Percentiles rank a stretch among this genome's conserved stretches.
Conservation (phyloP, 1,284 basidiomycete genomes). For the Sporisorium scitamineum region DNA sequence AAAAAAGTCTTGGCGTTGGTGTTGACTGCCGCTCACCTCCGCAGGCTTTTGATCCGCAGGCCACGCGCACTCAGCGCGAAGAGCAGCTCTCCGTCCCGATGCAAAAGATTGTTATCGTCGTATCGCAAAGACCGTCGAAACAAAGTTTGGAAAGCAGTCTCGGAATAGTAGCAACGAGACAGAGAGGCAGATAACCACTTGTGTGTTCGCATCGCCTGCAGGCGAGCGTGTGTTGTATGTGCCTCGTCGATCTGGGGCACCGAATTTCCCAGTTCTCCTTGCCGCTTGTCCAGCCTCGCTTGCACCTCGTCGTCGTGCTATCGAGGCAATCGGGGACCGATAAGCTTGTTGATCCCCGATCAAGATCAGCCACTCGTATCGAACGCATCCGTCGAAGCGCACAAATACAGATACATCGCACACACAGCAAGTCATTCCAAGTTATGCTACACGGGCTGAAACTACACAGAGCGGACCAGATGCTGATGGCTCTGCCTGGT, state of each 20-base stretch:
- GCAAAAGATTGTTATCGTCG: neutral
- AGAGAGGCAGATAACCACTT: neutral
- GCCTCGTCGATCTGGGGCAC: neutral
- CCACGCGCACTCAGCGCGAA: too few relatives aligned
- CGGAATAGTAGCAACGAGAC: neutral
- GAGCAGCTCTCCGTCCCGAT: too few relatives aligned
- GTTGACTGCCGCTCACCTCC: neutral
- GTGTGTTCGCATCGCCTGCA: neutral
- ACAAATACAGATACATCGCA: neutral
- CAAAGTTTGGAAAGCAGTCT: neutral
- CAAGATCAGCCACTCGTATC: neutral
- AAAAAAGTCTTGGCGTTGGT: neutral
- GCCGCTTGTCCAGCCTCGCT: neutral
- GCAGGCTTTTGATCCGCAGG: neutral
- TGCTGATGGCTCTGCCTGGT: neutral
- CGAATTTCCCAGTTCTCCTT: neutral
- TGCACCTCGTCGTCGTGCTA: neutral
- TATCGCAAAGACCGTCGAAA: too few relatives aligned
- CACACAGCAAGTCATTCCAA: neutral
- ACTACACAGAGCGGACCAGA: neutral
- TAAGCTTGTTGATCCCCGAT: neutral
- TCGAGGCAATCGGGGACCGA: neutral
- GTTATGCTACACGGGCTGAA: neutral
- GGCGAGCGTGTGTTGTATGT: neutral
- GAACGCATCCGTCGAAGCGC: neutral